Percentiles rank a stretch among this genome's conserved stretches.
Conservation (phyloP, 805 yeast species). For the Saccharomyces eubayanus region DNA sequence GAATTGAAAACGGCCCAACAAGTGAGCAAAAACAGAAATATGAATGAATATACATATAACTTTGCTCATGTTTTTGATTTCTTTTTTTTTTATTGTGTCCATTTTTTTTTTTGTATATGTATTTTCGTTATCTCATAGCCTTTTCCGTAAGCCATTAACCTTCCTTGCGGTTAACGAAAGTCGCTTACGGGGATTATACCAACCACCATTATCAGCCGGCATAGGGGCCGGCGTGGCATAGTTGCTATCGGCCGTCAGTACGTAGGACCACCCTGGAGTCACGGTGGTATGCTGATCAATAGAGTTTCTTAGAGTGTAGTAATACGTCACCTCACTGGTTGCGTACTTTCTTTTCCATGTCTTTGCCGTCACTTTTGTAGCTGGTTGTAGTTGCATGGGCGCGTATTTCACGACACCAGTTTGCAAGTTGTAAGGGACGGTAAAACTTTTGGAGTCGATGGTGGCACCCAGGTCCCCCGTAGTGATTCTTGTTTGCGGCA, state of each 20-base stretch:
- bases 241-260: slow-evolving; percentile 51
- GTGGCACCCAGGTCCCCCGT: slow-evolving; percentile 7
- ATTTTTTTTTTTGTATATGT: neutral
- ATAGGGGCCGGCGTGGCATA: slow-evolving; percentile 61
- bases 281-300: slow-evolving; percentile 49
- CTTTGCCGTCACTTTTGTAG: slow-evolving; percentile 52
- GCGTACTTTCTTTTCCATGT: slow-evolving; percentile 59
- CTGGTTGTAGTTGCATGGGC: slow-evolving; percentile 89
- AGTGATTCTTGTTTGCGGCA: slow-evolving; percentile 25
- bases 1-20: neutral
- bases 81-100: neutral
- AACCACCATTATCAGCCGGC: slow-evolving; percentile 47
- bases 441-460: slow-evolving; percentile 42
- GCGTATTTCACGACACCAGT: slow-evolving; percentile 72
- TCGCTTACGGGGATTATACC: slow-evolving; percentile 50
- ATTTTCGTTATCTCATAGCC: neutral
- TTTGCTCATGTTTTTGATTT: neutral
- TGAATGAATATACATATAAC: neutral
- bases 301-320: slow-evolving; percentile 18
- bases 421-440: slow-evolving; percentile 65
- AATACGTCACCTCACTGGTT: slow-evolving; percentile 57
- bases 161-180: slow-evolving; percentile 26
- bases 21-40: too few species aligned
- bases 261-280: slow-evolving; percentile 79
- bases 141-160: slow-evolving; percentile 1